phyloP scores from a whole-genome alignment of 306 rosid genomes.

The Sicyos baderoa region DNA sequence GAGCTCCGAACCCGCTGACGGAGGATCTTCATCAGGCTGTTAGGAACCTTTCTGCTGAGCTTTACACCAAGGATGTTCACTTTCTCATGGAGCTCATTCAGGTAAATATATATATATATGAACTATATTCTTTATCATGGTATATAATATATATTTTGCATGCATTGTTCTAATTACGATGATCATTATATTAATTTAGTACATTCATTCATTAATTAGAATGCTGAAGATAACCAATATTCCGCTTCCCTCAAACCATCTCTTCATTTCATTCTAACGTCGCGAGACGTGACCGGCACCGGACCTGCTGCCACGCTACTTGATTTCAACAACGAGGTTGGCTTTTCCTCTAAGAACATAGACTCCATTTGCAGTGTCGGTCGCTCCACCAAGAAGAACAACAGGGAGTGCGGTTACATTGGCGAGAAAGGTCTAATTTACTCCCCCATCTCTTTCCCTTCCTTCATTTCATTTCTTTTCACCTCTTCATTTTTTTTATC shows the following conservation, averaged over 20 bases:
- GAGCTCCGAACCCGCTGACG: conserved; percentile 25
- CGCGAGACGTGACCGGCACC: conserved; percentile 48
- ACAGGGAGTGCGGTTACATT: conserved; percentile 56
- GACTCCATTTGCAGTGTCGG: conserved; percentile 79
- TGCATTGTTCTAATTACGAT: too few species aligned
- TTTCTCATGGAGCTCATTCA: conserved; percentile 75
- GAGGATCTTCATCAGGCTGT: conserved; percentile 54
- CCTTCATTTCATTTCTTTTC: too few species aligned
- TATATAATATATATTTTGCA: too few species aligned
- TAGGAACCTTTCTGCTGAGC: conserved; percentile 48
- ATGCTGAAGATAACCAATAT: conserved; percentile 70
- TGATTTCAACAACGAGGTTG: conserved; percentile 65
- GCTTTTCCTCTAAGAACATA: conserved; percentile 47
- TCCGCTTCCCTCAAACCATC: conserved; percentile 37
- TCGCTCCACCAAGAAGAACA: conserved; percentile 63
- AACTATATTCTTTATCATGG: too few species aligned
- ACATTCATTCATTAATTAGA: too few species aligned
- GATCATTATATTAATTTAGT: too few species aligned
- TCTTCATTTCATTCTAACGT: conserved; percentile 55
- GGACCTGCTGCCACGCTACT: conserved; percentile 61
- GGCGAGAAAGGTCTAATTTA: conserved; percentile 64
- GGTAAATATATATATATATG: too few species aligned
- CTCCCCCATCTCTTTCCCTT: too few species aligned
- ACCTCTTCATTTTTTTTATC: too few species aligned
- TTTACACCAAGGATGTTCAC: conserved; percentile 63